Conservation (phyloP, 2,329 filamentous ascomycete species). For the Neophaeococcomyces mojaviensis region DNA sequence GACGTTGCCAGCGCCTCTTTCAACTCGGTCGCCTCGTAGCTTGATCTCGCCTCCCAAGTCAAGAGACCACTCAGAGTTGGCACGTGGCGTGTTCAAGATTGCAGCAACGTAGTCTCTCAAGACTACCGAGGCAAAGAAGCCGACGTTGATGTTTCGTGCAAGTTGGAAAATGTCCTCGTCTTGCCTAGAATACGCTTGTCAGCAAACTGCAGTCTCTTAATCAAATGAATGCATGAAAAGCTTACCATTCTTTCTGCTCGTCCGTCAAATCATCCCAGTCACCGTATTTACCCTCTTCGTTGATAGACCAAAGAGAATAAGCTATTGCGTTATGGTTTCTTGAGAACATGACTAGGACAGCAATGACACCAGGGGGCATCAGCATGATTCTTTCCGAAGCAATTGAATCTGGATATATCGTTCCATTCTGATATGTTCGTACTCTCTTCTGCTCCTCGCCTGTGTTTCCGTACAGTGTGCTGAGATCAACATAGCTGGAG, state of each 20-base stretch:
- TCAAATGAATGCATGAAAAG: background rate
- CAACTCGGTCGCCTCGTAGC: constrained; percentile 31
- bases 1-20: constrained; percentile 38
- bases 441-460: constrained; percentile 36
- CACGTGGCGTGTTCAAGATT: constrained; percentile 40
- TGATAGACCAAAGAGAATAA: constrained; percentile 33
- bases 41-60: constrained; percentile 42
- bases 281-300: constrained; percentile 39
- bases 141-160: constrained; percentile 40
- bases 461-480: constrained; percentile 41
- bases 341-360: constrained; percentile 37
- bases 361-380: constrained; percentile 41
- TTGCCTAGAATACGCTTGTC: constrained; percentile 29
- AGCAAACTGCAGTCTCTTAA: constrained; percentile 6
- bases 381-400: constrained; percentile 41
- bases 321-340: constrained; percentile 41
- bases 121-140: constrained; percentile 40
- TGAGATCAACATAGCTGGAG: constrained; percentile 42
- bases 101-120: constrained; percentile 41
- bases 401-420: constrained; percentile 38
- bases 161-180: constrained; percentile 44
- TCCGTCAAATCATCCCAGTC: constrained; percentile 33
- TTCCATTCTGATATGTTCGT: constrained; percentile 37
- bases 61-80: constrained; percentile 40
- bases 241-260: constrained; percentile 33